A percentile compares a stretch with the other conserved stretches of the same genome.
Evolutionary conservation across 2,329 filamentous ascomycete species (phyloP).

Genomic region (Penicillium sp.): DNA sequence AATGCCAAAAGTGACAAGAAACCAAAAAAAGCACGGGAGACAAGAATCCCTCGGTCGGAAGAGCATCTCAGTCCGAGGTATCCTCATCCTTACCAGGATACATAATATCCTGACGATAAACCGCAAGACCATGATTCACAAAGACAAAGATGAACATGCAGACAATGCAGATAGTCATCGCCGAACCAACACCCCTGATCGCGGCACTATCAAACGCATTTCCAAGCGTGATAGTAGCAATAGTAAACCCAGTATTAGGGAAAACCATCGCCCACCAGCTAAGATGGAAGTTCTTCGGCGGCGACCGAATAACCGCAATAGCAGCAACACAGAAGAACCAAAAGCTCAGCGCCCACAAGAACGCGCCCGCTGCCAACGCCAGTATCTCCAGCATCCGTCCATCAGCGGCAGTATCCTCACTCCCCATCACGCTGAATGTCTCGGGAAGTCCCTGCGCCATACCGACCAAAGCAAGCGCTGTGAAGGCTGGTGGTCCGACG

Average conservation of each 20-base stretch:
- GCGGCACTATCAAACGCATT: slow-evolving; percentile 53
- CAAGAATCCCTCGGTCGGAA: neutral
- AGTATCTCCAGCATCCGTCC: slow-evolving; percentile 46
- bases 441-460: slow-evolving; percentile 58
- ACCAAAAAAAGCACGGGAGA: neutral
- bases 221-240: slow-evolving; percentile 60
- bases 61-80: slow-evolving; percentile 30
- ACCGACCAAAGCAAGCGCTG: slow-evolving; percentile 67
- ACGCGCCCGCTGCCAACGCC: slow-evolving; percentile 53
- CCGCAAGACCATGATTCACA: slow-evolving; percentile 51
- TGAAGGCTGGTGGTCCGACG: slow-evolving; percentile 73
- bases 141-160: slow-evolving; percentile 57
- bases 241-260: slow-evolving; percentile 63
- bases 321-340: slow-evolving; percentile 57
- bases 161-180: slow-evolving; percentile 57
- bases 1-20: neutral
- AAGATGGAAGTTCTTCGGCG: slow-evolving; percentile 50
- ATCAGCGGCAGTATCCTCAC: slow-evolving; percentile 27
- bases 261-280: slow-evolving; percentile 67
- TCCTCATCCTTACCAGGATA: slow-evolving; percentile 64
- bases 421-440: slow-evolving; percentile 50
- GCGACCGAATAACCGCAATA: slow-evolving; percentile 46
- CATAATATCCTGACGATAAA: slow-evolving; percentile 54
- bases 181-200: slow-evolving; percentile 56
- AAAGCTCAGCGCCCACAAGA: slow-evolving; percentile 63